phyloP scores from a whole-genome alignment of 805 yeast species.

The Saccharomycopsis selenospora region DNA sequence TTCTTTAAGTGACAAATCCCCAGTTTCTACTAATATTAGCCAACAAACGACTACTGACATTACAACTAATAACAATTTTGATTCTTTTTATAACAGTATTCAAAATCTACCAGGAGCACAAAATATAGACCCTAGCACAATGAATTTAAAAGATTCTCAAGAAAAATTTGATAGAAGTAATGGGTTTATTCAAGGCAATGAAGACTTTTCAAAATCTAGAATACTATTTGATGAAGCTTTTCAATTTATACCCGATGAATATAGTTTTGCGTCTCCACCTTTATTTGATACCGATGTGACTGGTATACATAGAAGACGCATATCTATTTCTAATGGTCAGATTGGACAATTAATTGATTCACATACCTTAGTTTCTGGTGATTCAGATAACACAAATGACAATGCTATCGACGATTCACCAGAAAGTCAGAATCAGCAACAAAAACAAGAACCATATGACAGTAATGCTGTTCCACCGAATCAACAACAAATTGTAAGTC shows the following conservation, averaged over 20 bases:
- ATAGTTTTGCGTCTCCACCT: conserved; percentile 37
- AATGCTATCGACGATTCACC: background rate
- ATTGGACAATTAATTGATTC: conserved; percentile 60
- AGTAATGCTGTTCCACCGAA: background rate
- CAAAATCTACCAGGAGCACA: background rate
- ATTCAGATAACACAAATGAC: conserved; percentile 25
- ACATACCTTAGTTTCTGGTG: conserved; percentile 31
- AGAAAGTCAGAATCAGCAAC: conserved; percentile 7
- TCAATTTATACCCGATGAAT: background rate
- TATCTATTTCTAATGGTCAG: conserved; percentile 80
- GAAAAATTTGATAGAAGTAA: too few species aligned
- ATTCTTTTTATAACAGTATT: background rate
- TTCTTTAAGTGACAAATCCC: background rate
- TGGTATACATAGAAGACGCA: conserved; percentile 48
- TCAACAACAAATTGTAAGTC: conserved; percentile 7
- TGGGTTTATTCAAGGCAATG: too few species aligned
- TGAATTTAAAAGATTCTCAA: too few species aligned
- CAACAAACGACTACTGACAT: background rate
- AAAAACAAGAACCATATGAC: conserved; percentile 6
- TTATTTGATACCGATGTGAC: conserved; percentile 37
- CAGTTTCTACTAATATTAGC: background rate
- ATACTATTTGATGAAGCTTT: background rate
- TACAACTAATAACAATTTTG: background rate
- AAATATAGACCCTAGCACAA: too few species aligned
- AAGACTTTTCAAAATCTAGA: too few species aligned